Conservation (phyloP, 2,329 filamentous ascomycete genomes). For the Pseudomassariella vexata region DNA sequence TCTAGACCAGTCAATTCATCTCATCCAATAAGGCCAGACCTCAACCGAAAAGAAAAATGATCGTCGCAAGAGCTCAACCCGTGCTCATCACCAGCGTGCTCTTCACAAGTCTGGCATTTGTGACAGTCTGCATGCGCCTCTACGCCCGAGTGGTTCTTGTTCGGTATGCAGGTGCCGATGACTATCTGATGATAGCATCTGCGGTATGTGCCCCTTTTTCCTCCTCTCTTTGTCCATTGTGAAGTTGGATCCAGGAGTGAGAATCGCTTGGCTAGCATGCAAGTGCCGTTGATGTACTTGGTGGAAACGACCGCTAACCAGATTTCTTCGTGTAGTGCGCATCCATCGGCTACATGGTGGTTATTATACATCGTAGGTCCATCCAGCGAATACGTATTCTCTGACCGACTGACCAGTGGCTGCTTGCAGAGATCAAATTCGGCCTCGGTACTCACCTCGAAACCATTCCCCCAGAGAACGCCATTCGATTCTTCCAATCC, state of each 20-base stretch:
- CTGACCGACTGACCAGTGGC: too few relatives aligned
- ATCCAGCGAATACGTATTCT: too few relatives aligned
- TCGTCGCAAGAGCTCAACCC: too few relatives aligned
- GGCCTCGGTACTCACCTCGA: slow-evolving; percentile 4
- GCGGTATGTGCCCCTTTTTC: too few relatives aligned
- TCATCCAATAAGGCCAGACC: too few relatives aligned
- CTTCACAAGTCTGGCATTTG: not conserved
- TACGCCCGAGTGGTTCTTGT: not conserved
- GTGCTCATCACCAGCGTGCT: not conserved
- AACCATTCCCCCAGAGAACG: not conserved
- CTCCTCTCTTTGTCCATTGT: too few relatives aligned
- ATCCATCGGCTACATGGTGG: not conserved
- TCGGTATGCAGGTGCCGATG: not conserved
- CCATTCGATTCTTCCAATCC: slow-evolving; percentile 5
- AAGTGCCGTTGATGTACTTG: too few relatives aligned
- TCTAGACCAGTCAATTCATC: too few relatives aligned
- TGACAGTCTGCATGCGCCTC: not conserved
- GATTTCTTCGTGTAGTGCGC: not conserved
- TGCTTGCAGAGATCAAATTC: not conserved
- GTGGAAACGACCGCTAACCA: too few relatives aligned
- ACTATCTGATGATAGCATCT: not conserved
- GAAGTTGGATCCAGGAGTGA: too few relatives aligned
- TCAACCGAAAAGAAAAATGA: too few relatives aligned
- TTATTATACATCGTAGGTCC: not conserved
- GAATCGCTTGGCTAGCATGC: too few relatives aligned